A percentile compares a stretch with the other conserved stretches of the same genome.
phyloP scores from a whole-genome alignment of 345 rosid genomes.

The Boechera retrofracta region DNA sequence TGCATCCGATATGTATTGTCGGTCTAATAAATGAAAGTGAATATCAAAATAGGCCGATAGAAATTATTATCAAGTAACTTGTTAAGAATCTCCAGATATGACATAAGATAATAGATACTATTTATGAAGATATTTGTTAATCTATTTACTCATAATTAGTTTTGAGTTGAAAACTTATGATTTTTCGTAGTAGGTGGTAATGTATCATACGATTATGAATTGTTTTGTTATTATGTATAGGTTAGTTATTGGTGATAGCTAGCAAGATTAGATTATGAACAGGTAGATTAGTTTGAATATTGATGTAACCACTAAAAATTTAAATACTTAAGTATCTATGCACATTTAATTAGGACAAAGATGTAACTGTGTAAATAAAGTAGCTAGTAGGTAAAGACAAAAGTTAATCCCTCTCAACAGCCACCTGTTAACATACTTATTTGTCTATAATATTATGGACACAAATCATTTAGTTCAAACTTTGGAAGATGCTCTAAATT shows the following conservation, averaged over 20 bases:
- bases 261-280: not conserved
- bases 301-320: not conserved
- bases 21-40: too few species aligned
- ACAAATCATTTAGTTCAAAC: conserved; percentile 14
- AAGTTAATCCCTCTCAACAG: conserved; percentile 28
- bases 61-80: not conserved
- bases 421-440: conserved; percentile 37
- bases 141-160: not conserved
- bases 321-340: not conserved
- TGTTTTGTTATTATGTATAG: not conserved
- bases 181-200: not conserved
- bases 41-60: too few species aligned
- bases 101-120: not conserved
- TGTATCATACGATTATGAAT: not conserved
- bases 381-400: conserved; percentile 37
- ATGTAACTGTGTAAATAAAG: conserved; percentile 29
- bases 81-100: not conserved
- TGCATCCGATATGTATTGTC: too few species aligned
- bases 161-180: not conserved
- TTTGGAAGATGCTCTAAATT: conserved; percentile 33
- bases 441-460: conserved; percentile 8
- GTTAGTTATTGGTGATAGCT: not conserved
- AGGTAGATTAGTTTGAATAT: not conserved
- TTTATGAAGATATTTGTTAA: not conserved
- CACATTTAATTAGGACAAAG: not conserved